phyloP scores from a whole-genome alignment of 225 moss, liverwort and hornwort species.

The Climacium dendroides region DNA sequence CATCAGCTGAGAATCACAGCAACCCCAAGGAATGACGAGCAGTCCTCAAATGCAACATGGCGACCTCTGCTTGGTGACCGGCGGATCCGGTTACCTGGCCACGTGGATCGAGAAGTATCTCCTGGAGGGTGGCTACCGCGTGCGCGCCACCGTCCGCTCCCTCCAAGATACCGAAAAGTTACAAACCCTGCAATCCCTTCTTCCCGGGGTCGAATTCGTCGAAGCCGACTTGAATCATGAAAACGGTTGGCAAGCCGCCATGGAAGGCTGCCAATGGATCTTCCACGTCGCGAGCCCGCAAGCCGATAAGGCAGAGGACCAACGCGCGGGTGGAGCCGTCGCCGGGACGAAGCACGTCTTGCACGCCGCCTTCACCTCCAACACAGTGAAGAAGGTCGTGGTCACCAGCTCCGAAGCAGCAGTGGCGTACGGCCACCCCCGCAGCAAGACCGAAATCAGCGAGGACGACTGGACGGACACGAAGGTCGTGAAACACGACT shows the following conservation, averaged over 20 bases:
- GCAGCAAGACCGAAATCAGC: neutral
- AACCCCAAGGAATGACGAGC: neutral
- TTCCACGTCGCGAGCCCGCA: constrained; percentile 19
- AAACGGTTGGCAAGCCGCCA: neutral
- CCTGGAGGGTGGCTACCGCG: neutral
- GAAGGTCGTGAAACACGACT: neutral
- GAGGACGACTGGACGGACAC: constrained; percentile 18
- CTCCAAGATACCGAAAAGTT: neutral
- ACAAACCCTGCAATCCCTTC: neutral
- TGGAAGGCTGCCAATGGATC: constrained; percentile 12
- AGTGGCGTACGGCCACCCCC: constrained; percentile 4
- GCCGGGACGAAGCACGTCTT: neutral
- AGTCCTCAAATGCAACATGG: neutral
- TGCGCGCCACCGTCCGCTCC: constrained; percentile 1
- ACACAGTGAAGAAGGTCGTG: neutral
- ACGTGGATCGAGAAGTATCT: constrained; percentile 26
- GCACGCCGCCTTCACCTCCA: neutral
- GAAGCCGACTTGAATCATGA: constrained; percentile 4
- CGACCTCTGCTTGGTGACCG: constrained; percentile 10
- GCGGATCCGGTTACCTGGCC: constrained; percentile 10
- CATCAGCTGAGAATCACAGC: neutral
- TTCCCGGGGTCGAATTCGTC: neutral
- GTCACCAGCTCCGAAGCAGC: constrained; percentile 15
- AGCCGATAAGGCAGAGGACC: neutral
- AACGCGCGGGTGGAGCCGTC: neutral